Evolutionary conservation across 495 filamentous ascomycete genomes (phyloP).

Genomic region (Rhypophila decipiens): DNA sequence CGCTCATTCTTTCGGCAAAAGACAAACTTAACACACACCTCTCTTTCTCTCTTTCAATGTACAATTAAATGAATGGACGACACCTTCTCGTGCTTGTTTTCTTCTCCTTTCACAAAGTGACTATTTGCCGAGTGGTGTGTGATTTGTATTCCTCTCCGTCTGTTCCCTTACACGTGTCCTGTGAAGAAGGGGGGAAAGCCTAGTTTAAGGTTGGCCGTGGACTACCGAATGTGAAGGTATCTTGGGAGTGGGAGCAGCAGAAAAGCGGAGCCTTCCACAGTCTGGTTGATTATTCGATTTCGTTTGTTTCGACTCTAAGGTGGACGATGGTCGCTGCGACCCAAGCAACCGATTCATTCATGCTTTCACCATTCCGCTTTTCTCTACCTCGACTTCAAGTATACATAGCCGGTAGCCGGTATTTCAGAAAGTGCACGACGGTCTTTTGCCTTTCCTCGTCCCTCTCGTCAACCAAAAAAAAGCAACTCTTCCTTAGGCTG

Average conservation of each 20-base stretch:
- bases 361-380: too few relatives aligned
- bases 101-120: not conserved
- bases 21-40: not conserved
- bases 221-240: not conserved
- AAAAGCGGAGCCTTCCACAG: not conserved
- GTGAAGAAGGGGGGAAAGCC: too few relatives aligned
- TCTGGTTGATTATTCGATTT: not conserved
- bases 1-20: not conserved
- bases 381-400: too few relatives aligned
- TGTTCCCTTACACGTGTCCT: not conserved
- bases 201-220: too few relatives aligned
- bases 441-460: too few relatives aligned
- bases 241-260: not conserved
- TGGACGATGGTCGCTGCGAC: not conserved
- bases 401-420: too few relatives aligned
- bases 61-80: not conserved
- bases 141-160: not conserved
- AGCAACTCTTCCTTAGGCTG: too few relatives aligned
- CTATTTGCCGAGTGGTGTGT: slow-evolving; percentile 2
- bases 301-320: not conserved
- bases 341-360: too few relatives aligned
- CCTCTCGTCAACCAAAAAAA: too few relatives aligned
- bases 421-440: too few relatives aligned
- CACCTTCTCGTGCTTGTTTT: too few relatives aligned
- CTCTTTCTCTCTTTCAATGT: slow-evolving; percentile 7